Percentiles rank a stretch among this genome's conserved stretches.
phyloP scores from a whole-genome alignment of 2,329 filamentous ascomycete genomes.

The Diaporthe sp. region DNA sequence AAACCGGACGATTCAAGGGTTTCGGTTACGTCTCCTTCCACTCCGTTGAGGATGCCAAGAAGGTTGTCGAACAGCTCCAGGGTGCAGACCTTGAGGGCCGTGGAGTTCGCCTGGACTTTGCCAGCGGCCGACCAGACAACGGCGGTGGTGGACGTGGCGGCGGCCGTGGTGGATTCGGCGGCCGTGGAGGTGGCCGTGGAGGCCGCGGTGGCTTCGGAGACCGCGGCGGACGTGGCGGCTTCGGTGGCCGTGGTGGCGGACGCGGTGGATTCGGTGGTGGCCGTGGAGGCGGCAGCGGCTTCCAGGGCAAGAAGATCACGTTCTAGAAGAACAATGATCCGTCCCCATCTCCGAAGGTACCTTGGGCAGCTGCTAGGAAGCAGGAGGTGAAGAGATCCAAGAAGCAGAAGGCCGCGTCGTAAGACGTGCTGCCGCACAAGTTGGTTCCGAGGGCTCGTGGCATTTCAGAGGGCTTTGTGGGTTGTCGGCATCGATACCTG shows the following conservation, averaged over 20 bases:
- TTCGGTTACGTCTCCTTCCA: slow-evolving; percentile 92
- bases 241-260: slow-evolving; percentile 58
- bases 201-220: slow-evolving; percentile 53
- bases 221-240: slow-evolving; percentile 62
- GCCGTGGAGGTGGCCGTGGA: slow-evolving; percentile 65
- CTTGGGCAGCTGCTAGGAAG: not conserved
- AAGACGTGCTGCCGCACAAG: slow-evolving; percentile 55
- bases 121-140: slow-evolving; percentile 68
- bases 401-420: slow-evolving; percentile 73
- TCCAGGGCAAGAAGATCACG: slow-evolving; percentile 84
- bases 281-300: slow-evolving; percentile 63
- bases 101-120: slow-evolving; percentile 84
- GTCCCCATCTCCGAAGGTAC: slow-evolving; percentile 1
- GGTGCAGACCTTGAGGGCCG: slow-evolving; percentile 78
- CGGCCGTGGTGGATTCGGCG: slow-evolving; percentile 59
- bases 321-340: slow-evolving; percentile 59
- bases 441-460: slow-evolving; percentile 59
- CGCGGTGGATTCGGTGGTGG: slow-evolving; percentile 59
- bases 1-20: slow-evolving; percentile 87
- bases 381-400: slow-evolving; percentile 20
- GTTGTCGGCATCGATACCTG: slow-evolving; percentile 67
- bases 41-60: slow-evolving; percentile 85
- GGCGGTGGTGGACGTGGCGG: slow-evolving; percentile 64
- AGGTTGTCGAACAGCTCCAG: slow-evolving; percentile 74
- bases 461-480: slow-evolving; percentile 66